These are phyloP conservation scores for Strobilomyces dryophilus DNA, from an alignment of 768 basidiomycete genomes.

Conservation along the genomic window DNA sequence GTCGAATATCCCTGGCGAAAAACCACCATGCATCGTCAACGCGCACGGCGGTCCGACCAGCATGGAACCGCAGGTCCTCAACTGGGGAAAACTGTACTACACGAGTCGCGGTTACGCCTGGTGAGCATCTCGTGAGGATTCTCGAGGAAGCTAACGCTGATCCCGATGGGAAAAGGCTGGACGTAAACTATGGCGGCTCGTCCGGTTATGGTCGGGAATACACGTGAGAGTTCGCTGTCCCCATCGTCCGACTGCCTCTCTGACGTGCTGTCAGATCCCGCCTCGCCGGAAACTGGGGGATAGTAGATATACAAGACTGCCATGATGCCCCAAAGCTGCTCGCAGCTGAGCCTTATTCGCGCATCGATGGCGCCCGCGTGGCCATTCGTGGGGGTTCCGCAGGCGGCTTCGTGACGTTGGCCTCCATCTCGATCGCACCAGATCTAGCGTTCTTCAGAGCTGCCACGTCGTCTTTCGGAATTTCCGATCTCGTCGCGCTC, in stretches of 20 bases:
- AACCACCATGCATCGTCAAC: slow-evolving; percentile 62
- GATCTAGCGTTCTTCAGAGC: slow-evolving; percentile 49
- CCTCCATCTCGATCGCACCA: slow-evolving; percentile 38
- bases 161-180: slow-evolving; percentile 41
- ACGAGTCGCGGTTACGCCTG: slow-evolving; percentile 73
- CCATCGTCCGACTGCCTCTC: neutral
- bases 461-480: slow-evolving; percentile 62
- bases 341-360: slow-evolving; percentile 40
- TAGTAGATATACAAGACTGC: slow-evolving; percentile 68
- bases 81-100: slow-evolving; percentile 57
- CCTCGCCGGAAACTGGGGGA: slow-evolving; percentile 65
- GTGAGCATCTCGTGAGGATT: slow-evolving; percentile 33
- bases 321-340: slow-evolving; percentile 50
- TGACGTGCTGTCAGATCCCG: slow-evolving; percentile 34
- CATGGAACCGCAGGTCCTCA: slow-evolving; percentile 42
- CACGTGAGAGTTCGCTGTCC: slow-evolving; percentile 31
- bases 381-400: slow-evolving; percentile 71
- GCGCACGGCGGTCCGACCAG: slow-evolving; percentile 74
- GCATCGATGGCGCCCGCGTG: slow-evolving; percentile 60
- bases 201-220: slow-evolving; percentile 70
- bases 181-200: slow-evolving; percentile 77
- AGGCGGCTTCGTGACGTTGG: slow-evolving; percentile 69
- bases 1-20: slow-evolving; percentile 43
- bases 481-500: slow-evolving; percentile 58
- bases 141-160: neutral